Conservation (phyloP, 1,284 basidiomycete species). For the Ceratorhiza oryzae-sativae region DNA sequence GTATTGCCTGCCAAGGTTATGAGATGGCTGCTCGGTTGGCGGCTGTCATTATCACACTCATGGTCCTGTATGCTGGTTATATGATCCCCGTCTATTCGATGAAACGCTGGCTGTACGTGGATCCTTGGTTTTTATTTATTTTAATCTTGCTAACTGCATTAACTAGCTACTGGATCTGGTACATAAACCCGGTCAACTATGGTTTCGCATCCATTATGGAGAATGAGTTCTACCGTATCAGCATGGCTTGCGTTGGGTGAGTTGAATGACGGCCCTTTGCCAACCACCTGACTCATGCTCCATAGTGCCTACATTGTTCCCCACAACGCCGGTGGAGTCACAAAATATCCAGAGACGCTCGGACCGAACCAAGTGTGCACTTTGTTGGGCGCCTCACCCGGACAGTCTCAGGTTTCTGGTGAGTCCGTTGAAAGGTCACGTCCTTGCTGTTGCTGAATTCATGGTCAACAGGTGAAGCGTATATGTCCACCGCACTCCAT, state of each 20-base stretch:
- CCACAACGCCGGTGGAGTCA: constrained; percentile 65
- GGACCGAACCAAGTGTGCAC: constrained; percentile 49
- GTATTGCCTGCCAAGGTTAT: constrained; percentile 54
- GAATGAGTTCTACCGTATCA: constrained; percentile 81
- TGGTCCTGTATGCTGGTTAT: constrained; percentile 49
- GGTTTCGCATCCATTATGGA: constrained; percentile 82
- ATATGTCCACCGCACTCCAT: constrained; percentile 39
- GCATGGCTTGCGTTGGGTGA: constrained; percentile 42
- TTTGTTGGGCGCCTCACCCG: constrained; percentile 43
- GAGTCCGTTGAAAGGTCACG: constrained; percentile 49
- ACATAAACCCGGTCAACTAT: constrained; percentile 79
- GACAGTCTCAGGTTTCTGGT: constrained; percentile 41
- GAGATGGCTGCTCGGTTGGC: constrained; percentile 59
- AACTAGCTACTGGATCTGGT: constrained; percentile 45
- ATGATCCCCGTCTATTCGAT: constrained; percentile 66
- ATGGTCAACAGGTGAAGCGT: constrained; percentile 42
- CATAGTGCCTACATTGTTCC: constrained; percentile 68
- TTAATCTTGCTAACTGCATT: background rate
- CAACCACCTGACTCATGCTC: constrained; percentile 52
- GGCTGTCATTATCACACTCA: constrained; percentile 54
- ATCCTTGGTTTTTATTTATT: constrained; percentile 51
- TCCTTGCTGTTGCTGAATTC: constrained; percentile 57
- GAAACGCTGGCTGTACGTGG: constrained; percentile 93
- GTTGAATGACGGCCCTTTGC: constrained; percentile 61
- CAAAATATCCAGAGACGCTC: constrained; percentile 63